Base-by-base conservation (phyloP, 2,329 filamentous ascomycete genomes). In the Delphinella strobiligena region DNA sequence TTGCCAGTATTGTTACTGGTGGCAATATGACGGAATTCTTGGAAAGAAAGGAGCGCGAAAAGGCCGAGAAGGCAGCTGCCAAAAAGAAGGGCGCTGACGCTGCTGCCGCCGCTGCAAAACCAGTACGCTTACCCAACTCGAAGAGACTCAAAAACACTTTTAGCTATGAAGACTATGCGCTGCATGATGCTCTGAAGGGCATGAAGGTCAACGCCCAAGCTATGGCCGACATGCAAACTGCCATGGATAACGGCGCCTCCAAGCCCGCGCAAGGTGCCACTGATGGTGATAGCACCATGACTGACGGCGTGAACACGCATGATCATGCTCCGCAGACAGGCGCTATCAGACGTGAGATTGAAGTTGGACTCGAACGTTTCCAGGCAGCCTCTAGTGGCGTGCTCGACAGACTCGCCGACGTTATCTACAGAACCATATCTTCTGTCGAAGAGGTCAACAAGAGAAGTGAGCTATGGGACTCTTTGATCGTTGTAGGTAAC, bases 381-480 rank as follows among this genome's bases (percentile, higher is more conserved):
- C 63, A 75, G 51, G 64, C 71, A 31, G 66, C 70, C n/a, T 70
- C 67, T 8, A 78, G 81, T 39, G 72, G 69, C 3, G 78, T 93
- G 41, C 73, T 96, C 32, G 85, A 94, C 54, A 78, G 78, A 41
- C 85, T 98, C 46, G 84, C 84, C 17, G 80, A 81, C 40, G 78
- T 84, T 30, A 81, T 96, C 48, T 87, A 94, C 61, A 77, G 80
- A 42, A 80, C 85, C 1, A 78, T 96, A 38, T 80, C 88, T 50
- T 76, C 78, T 27, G 84, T 94, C 17, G 79, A 85, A 34, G 87
- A 94, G 46, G 77, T 86, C 48, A 80, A 82, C 52, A 88, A 87
- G 68, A 78, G 91, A 33, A 80, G 83, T 27, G 73, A 82, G 27
- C 80, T 93, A 47, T 98, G 91, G 91, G 89, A 96, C 52, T 84